Percentiles rank a stretch among this genome's conserved stretches.
Evolutionary conservation across 352 stramenopile species (phyloP).

Genomic region (Phytophthora fragariae): DNA sequence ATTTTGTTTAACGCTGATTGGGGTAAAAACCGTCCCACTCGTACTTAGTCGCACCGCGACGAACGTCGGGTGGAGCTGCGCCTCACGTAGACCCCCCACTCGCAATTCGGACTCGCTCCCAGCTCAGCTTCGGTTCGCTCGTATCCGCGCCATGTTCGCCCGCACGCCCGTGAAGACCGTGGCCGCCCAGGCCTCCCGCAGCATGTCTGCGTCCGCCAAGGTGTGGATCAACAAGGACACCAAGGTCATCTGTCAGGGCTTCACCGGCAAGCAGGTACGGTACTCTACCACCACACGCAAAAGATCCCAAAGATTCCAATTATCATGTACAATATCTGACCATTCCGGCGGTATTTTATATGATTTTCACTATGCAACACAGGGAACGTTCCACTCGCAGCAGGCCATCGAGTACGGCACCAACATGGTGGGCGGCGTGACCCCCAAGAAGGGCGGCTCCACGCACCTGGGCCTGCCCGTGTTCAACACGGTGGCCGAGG

Average conservation of each 20-base stretch:
- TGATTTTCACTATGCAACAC: background rate
- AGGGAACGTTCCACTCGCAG: slow-evolving; percentile 99
- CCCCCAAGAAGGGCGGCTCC: slow-evolving; percentile 98
- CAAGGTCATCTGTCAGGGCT: slow-evolving; percentile 99
- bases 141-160: slow-evolving; percentile 56
- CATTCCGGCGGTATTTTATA: slow-evolving; percentile 18
- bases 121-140: slow-evolving; percentile 5
- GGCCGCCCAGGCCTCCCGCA: slow-evolving; percentile 54
- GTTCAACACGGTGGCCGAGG: slow-evolving; percentile 96
- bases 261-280: slow-evolving; percentile 98
- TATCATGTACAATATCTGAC: background rate
- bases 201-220: slow-evolving; percentile 96
- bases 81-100: slow-evolving; percentile 22
- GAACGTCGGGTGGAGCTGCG: slow-evolving; percentile 37
- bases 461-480: slow-evolving; percentile 98
- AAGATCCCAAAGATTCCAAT: slow-evolving; percentile 14
- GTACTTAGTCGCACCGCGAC: slow-evolving; percentile 21
- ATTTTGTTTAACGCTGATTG: slow-evolving; percentile 20
- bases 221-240: slow-evolving; percentile 99
- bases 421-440: slow-evolving; percentile 99
- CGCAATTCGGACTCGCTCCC: slow-evolving; percentile 26
- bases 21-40: slow-evolving; percentile 29
- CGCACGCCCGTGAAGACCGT: slow-evolving; percentile 61
- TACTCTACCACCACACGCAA: no score
- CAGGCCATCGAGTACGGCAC: slow-evolving; percentile 99